A percentile compares a stretch with the other conserved stretches of the same genome.
phyloP scores from a whole-genome alignment of 78 protist species.

The Pigoraptor vietnamica region DNA sequence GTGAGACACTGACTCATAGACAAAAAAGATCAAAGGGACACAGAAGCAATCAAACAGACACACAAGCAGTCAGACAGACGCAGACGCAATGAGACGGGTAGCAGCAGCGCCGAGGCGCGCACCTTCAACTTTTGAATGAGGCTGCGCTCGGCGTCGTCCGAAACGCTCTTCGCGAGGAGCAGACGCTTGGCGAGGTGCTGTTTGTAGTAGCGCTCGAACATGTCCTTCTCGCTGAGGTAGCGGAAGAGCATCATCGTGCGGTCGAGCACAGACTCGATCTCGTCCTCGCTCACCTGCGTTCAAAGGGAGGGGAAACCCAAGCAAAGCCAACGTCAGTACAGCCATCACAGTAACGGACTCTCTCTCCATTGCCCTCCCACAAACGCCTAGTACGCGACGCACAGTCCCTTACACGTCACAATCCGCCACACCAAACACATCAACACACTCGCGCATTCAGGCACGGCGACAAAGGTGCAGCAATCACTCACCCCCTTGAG shows the following conservation, averaged over 20 bases:
- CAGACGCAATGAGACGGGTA: no score
- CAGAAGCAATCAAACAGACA: neutral
- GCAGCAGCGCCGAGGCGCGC: no score
- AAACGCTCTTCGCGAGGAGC: conserved; percentile 49
- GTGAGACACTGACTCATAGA: neutral
- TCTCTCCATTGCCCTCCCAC: no score
- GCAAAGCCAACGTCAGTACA: neutral
- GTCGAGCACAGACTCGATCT: conserved; percentile 47
- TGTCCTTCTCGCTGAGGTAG: conserved; percentile 86
- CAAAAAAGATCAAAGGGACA: neutral
- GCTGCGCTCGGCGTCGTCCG: conserved; percentile 78
- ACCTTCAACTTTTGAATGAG: conserved; percentile 78
- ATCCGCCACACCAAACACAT: neutral
- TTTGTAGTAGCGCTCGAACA: conserved; percentile 91
- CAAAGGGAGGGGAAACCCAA: neutral
- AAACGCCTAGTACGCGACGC: no score
- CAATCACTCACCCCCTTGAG: conserved; percentile 54
- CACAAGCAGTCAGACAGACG: no score
- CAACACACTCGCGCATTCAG: neutral
- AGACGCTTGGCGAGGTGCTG: conserved; percentile 89
- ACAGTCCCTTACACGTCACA: no score
- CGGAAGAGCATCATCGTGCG: conserved; percentile 68
- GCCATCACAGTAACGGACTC: neutral
- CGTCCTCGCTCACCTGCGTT: no score
- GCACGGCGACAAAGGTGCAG: no score